These are phyloP conservation scores for Cystobasidiopsis lactophilus DNA, from an alignment of 768 basidiomycete species.

Conservation along the genomic window DNA sequence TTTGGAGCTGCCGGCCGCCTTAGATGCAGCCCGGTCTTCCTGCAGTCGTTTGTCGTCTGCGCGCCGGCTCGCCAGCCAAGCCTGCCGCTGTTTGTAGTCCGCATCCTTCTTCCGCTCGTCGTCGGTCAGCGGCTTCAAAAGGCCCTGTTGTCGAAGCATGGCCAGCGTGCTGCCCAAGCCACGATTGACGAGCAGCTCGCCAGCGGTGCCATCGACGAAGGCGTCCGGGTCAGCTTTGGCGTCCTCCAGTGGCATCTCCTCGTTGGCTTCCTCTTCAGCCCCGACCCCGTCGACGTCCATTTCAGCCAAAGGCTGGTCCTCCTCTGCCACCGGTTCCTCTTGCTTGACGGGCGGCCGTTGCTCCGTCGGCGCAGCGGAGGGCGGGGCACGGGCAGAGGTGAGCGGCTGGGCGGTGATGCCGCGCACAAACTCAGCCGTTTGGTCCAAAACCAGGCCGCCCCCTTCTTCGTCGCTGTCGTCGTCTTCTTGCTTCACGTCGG, in stretches of 20 bases:
- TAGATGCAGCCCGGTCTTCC: constrained; percentile 47
- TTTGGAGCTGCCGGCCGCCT: constrained; percentile 44
- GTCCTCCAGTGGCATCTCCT: constrained; percentile 7
- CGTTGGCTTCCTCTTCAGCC: constrained; percentile 27
- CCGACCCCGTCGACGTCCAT: constrained; percentile 24
- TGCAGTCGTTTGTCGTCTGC: constrained; percentile 54
- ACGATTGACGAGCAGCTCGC: constrained; percentile 54
- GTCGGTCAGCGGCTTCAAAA: constrained; percentile 41
- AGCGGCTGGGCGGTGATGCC: constrained; percentile 22
- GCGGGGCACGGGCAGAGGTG: too few species aligned
- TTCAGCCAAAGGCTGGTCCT: too few species aligned
- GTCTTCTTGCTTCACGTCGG: not conserved
- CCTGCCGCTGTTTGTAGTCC: constrained; percentile 58
- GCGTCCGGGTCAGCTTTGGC: constrained; percentile 20
- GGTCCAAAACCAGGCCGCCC: constrained; percentile 65
- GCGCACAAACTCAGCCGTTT: constrained; percentile 89
- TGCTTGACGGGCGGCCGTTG: not conserved
- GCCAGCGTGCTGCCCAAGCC: constrained; percentile 77
- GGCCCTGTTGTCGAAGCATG: constrained; percentile 77
- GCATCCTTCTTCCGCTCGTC: constrained; percentile 57
- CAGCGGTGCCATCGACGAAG: constrained; percentile 36
- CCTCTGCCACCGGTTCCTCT: not conserved
- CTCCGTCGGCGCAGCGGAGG: not conserved
- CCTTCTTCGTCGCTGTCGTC: constrained; percentile 23
- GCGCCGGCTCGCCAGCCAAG: constrained; percentile 76